These are phyloP conservation scores for Pseudocercospora eumusae DNA, from an alignment of 2,329 filamentous ascomycete species.

Conservation along the genomic window DNA sequence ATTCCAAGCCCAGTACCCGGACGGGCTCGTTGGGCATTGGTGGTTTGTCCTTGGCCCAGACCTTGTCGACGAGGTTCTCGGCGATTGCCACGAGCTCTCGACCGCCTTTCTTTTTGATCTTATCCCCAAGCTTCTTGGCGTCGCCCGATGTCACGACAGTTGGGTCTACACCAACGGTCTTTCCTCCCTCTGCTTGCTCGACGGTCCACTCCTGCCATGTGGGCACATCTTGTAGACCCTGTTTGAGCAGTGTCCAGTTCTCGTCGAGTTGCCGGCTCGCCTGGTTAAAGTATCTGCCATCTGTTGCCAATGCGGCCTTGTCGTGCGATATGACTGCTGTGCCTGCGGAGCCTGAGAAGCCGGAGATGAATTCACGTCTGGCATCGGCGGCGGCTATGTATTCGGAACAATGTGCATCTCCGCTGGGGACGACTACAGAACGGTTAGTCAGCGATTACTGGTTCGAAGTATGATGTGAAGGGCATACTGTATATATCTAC, in stretches of 20 bases:
- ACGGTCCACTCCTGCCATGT: slow-evolving; percentile 97
- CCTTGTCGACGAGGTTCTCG: slow-evolving; percentile 82
- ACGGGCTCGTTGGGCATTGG: slow-evolving; percentile 73
- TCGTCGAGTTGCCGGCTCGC: slow-evolving; percentile 83
- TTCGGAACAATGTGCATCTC: slow-evolving; percentile 96
- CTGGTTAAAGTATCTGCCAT: slow-evolving; percentile 98
- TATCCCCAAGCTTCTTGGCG: slow-evolving; percentile 75
- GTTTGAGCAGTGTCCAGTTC: slow-evolving; percentile 91
- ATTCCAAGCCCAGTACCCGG: slow-evolving; percentile 69
- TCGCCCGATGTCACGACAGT: slow-evolving; percentile 75
- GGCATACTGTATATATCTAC: slow-evolving; percentile 90
- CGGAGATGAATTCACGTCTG: slow-evolving; percentile 85
- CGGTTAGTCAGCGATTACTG: slow-evolving; percentile 43
- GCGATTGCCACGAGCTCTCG: slow-evolving; percentile 71
- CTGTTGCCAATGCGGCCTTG: slow-evolving; percentile 87
- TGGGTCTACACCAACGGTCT: slow-evolving; percentile 87
- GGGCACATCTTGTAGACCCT: slow-evolving; percentile 87
- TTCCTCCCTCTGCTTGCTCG: slow-evolving; percentile 79
- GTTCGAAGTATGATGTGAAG: slow-evolving; percentile 14
- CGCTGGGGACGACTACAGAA: slow-evolving; percentile 80
- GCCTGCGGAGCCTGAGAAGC: slow-evolving; percentile 92
- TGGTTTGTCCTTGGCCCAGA: slow-evolving; percentile 80
- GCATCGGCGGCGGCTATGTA: slow-evolving; percentile 97
- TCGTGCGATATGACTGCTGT: slow-evolving; percentile 84
- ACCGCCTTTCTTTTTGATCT: slow-evolving; percentile 83